Conservation (phyloP, 345 rosid species). For the Salix arbutifolia region DNA sequence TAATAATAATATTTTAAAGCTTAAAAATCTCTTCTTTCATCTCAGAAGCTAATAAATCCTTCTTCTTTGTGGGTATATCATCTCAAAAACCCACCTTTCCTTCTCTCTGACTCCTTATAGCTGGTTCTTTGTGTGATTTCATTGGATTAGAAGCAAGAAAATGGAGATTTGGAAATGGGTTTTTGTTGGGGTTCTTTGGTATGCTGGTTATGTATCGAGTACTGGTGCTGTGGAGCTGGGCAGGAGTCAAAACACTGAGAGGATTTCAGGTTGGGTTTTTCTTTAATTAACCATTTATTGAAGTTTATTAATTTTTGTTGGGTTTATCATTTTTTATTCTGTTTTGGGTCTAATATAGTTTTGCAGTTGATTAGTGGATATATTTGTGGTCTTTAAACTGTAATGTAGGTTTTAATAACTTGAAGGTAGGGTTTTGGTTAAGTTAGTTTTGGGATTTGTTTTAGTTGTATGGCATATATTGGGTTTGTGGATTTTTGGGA, state of each 20-base stretch:
- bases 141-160: neutral
- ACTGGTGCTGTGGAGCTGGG: slow-evolving; percentile 50
- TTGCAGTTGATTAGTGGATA: neutral
- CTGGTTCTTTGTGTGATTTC: slow-evolving; percentile 14
- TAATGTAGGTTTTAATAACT: neutral
- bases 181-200: slow-evolving; percentile 42
- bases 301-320: neutral
- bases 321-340: neutral
- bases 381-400: slow-evolving; percentile 1
- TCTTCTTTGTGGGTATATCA: slow-evolving; percentile 4
- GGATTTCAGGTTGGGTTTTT: slow-evolving; percentile 68
- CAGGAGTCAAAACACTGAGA: slow-evolving; percentile 75
- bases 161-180: slow-evolving; percentile 56
- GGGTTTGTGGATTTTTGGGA: no score
- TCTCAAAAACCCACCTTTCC: neutral
- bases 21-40: neutral
- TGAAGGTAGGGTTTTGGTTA: neutral
- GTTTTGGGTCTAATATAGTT: neutral
- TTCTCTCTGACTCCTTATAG: neutral
- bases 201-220: slow-evolving; percentile 32
- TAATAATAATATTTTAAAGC: neutral
- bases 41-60: neutral
- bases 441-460: neutral
- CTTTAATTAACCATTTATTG: neutral
- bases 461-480: no score